Evolutionary conservation across 192 early-diverging fungal genomes (phyloP).

Genomic region (Backusella tarrabulga): DNA sequence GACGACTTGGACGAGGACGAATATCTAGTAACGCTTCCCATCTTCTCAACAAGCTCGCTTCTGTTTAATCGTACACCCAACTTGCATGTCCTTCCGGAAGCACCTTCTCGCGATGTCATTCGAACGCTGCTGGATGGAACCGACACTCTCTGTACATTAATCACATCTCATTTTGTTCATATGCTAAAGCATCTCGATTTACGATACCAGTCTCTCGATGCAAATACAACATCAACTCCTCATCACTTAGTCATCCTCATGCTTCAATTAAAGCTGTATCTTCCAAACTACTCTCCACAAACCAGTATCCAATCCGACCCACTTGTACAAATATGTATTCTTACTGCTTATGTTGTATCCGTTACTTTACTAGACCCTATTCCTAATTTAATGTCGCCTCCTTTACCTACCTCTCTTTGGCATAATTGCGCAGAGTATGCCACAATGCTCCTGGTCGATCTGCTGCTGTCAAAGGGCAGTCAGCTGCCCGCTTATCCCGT

Average conservation of each 20-base stretch:
- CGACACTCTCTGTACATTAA: background rate
- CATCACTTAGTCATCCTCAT: constrained; percentile 8
- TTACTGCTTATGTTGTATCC: constrained; percentile 9
- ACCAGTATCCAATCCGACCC: background rate
- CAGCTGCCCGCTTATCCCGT: background rate
- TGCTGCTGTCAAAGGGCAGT: background rate
- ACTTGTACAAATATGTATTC: background rate
- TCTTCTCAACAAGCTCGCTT: constrained; percentile 19
- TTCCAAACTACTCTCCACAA: background rate
- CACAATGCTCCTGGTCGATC: background rate
- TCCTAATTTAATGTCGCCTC: background rate
- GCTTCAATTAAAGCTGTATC: background rate
- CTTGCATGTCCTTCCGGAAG: background rate
- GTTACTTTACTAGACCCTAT: background rate
- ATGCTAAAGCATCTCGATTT: background rate
- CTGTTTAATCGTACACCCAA: background rate
- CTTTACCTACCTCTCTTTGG: background rate
- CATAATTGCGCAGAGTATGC: background rate
- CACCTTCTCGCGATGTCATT: background rate
- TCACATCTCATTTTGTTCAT: background rate
- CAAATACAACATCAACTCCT: background rate
- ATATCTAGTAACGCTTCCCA: constrained; percentile 33
- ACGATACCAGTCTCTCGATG: background rate
- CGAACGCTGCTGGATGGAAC: background rate
- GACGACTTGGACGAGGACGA: constrained; percentile 34